Evolutionary conservation across 2,329 filamentous ascomycete species (phyloP).

Genomic region (Apiospora arundinis): DNA sequence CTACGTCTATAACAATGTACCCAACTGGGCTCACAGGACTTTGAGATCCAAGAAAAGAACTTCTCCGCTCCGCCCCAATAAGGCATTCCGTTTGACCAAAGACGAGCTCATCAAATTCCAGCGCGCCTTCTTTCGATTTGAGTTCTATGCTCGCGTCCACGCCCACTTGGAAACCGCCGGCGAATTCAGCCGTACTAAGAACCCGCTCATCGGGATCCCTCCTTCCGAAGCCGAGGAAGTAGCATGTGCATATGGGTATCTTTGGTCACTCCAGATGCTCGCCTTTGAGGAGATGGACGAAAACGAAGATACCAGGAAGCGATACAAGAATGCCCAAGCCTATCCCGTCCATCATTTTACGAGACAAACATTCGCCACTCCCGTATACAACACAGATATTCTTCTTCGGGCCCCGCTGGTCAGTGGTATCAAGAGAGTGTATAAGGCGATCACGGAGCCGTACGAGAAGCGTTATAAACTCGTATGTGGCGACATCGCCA

Average conservation of each 20-base stretch:
- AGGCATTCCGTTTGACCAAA: not conserved
- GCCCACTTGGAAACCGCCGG: not conserved
- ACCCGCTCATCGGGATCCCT: not conserved
- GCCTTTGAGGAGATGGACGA: not conserved
- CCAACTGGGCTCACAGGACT: not conserved
- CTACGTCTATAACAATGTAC: not conserved
- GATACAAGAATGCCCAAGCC: not conserved
- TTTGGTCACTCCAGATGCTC: not conserved
- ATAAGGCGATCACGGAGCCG: not conserved
- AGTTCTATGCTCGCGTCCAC: not conserved
- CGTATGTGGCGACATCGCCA: not conserved
- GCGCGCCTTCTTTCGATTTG: not conserved
- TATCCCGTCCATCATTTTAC: not conserved
- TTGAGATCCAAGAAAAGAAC: not conserved
- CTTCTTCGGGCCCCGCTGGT: not conserved
- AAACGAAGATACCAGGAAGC: not conserved
- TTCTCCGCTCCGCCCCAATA: not conserved
- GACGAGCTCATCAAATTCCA: slow-evolving; percentile 8
- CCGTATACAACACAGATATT: too few relatives aligned
- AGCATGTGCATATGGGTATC: not conserved
- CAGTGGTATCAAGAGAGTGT: not conserved
- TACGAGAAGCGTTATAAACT: not conserved
- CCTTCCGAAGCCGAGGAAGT: not conserved
- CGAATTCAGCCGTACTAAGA: not conserved
- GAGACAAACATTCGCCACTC: rapidly evolving